These are phyloP conservation scores for Fusarium annulatum DNA, from an alignment of 2,329 filamentous ascomycete genomes.

Conservation along the genomic window DNA sequence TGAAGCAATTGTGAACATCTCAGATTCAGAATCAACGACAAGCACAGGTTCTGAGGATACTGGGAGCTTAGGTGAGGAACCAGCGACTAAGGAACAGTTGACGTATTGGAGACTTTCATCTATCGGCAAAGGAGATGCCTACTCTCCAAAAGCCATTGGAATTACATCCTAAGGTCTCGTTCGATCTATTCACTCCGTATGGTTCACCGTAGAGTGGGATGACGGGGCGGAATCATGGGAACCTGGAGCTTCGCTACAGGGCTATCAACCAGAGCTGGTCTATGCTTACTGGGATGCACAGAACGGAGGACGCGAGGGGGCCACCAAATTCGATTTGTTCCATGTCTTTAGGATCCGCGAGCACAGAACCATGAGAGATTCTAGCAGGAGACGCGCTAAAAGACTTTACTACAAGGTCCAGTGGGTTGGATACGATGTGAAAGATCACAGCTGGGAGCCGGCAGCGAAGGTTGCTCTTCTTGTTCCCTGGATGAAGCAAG, in stretches of 20 bases:
- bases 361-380: background rate
- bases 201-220: background rate
- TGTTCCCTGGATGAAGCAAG: background rate
- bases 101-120: background rate
- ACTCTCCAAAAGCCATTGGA: rapidly evolving
- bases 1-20: background rate
- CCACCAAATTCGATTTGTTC: background rate
- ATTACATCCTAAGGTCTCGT: background rate
- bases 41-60: rapidly evolving
- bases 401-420: background rate
- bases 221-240: background rate
- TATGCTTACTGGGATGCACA: background rate
- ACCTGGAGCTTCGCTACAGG: rapidly evolving
- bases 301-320: rapidly evolving
- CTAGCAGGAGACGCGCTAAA: background rate
- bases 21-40: background rate
- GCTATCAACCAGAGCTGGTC: background rate
- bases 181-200: background rate
- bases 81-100: background rate
- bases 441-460: background rate
- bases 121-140: rapidly evolving
- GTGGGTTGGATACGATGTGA: background rate
- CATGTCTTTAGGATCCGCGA: background rate
- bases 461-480: background rate
- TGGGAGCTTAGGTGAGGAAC: rapidly evolving